Conservation (phyloP, 495 filamentous ascomycete species). For the Aspergillus ostianus region DNA sequence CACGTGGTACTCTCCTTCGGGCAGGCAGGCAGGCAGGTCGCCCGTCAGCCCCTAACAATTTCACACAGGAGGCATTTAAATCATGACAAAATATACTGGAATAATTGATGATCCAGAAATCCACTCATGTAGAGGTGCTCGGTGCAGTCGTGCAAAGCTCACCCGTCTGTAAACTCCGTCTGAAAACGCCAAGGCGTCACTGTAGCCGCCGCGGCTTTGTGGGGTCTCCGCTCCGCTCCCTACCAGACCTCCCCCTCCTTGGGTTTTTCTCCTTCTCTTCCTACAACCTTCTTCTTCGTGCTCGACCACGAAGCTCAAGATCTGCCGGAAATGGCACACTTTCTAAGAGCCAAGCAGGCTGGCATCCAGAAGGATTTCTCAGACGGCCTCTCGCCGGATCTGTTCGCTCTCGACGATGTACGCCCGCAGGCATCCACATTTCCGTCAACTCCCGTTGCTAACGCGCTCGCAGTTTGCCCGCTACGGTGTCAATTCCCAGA, state of each 20-base stretch:
- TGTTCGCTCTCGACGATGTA: constrained; percentile 82
- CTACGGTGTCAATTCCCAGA: constrained; percentile 86
- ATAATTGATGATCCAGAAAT: too few species aligned
- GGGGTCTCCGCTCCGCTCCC: constrained; percentile 30
- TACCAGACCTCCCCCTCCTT: constrained; percentile 21
- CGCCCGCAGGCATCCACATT: constrained; percentile 28
- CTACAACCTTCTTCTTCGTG: constrained; percentile 12
- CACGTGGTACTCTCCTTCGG: too few species aligned
- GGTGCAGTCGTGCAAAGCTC: too few species aligned
- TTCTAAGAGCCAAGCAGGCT: constrained; percentile 87
- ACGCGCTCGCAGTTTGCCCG: constrained; percentile 57
- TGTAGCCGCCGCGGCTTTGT: constrained; percentile 5
- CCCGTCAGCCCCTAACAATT: too few species aligned
- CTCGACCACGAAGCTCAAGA: background rate
- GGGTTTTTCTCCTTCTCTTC: constrained; percentile 19
- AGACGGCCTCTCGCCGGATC: constrained; percentile 65
- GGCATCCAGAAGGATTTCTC: constrained; percentile 91
- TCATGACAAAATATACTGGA: too few species aligned
- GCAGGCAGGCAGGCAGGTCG: too few species aligned
- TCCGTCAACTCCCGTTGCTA: background rate
- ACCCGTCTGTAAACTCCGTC: too few species aligned
- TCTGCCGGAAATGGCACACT: constrained; percentile 64
- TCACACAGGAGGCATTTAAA: too few species aligned
- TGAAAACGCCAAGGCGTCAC: too few species aligned
- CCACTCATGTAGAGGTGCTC: too few species aligned